phyloP scores from a whole-genome alignment of 495 filamentous ascomycete species.

The Xylaria flabelliformis region DNA sequence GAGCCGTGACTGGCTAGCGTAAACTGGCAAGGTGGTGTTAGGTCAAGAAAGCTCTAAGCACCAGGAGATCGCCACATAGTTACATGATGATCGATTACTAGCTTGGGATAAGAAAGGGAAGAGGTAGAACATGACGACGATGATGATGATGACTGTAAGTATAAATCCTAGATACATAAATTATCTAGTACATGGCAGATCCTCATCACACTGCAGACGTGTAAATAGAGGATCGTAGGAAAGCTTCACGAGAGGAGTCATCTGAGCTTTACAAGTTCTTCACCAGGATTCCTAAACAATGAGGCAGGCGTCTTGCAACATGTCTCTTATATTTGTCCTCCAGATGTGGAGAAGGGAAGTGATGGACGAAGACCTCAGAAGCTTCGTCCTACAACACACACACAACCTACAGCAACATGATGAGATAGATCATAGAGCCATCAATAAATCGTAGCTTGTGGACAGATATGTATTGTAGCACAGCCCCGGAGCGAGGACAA shows the following conservation, averaged over 20 bases:
- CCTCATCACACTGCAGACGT: conserved; percentile 5
- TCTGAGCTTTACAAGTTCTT: background rate
- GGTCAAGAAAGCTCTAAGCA: background rate
- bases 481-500: background rate
- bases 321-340: background rate
- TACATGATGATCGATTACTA: conserved; percentile 17
- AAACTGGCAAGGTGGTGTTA: background rate
- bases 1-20: background rate
- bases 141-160: conserved; percentile 16
- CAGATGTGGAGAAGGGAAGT: background rate
- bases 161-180: background rate
- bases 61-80: background rate
- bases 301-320: conserved; percentile 19
- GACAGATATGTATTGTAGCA: background rate
- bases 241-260: background rate
- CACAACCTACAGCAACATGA: conserved; percentile 1
- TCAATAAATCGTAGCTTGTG: background rate
- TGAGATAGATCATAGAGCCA: background rate
- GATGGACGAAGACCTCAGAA: conserved; percentile 15
- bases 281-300: background rate
- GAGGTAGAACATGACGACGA: conserved; percentile 9
- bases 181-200: conserved; percentile 4
- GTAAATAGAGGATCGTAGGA: background rate
- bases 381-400: background rate
- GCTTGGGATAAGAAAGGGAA: background rate